Evolutionary conservation across 139 green algal species (phyloP).

Genomic region (Ettlia oleoabundans): DNA sequence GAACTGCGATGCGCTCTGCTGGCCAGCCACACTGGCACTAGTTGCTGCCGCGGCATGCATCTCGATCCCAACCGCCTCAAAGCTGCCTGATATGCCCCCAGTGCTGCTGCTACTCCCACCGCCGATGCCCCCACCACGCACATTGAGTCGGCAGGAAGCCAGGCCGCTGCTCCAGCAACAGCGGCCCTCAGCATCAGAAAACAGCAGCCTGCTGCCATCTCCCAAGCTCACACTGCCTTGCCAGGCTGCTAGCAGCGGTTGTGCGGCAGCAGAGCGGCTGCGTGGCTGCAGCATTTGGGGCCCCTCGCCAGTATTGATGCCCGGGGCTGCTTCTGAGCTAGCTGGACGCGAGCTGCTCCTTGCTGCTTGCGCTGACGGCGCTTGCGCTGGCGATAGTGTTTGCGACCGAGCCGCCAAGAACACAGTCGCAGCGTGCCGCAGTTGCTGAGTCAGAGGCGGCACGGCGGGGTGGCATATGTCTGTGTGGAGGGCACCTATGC

Average conservation of each 20-base stretch:
- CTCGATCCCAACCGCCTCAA: constrained; percentile 31
- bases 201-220: constrained; percentile 42
- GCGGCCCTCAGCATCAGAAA: constrained; percentile 16
- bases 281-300: background rate
- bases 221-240: constrained; percentile 29
- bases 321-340: background rate
- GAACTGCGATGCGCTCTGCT: background rate
- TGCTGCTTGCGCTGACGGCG: too few relatives aligned
- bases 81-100: background rate
- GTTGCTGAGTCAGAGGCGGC: background rate
- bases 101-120: background rate
- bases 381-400: background rate
- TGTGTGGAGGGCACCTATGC: background rate
- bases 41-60: constrained; percentile 16
- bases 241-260: constrained; percentile 16
- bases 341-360: too few relatives aligned
- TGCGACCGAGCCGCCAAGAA: background rate
- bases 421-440: background rate
- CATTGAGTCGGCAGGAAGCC: constrained; percentile 22
- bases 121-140: background rate
- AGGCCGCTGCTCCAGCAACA: constrained; percentile 38
- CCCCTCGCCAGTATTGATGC: too few relatives aligned
- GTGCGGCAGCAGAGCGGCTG: background rate
- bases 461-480: background rate
- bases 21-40: background rate